Evolutionary conservation across 2,329 filamentous ascomycete genomes (phyloP).

Genomic region (Diaporthe amygdali): DNA sequence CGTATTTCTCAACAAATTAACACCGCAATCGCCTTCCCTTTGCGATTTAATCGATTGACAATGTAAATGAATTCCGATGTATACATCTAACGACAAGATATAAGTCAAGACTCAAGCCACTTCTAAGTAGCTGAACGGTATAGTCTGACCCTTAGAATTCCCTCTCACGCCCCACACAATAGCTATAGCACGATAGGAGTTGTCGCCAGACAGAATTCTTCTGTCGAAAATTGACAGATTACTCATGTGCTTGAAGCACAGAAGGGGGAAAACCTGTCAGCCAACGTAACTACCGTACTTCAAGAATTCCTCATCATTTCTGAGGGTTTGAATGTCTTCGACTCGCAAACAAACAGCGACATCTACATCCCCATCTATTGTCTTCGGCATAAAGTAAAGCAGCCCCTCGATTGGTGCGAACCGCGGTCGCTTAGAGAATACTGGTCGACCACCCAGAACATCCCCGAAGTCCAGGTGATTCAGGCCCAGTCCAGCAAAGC

Average conservation of each 20-base stretch:
- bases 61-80: too few species aligned
- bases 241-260: not conserved
- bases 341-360: slow-evolving; percentile 14
- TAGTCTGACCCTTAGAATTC: not conserved
- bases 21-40: not conserved
- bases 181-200: not conserved
- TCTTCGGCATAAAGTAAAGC: slow-evolving; percentile 22
- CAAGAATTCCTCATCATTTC: not conserved
- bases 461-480: slow-evolving; percentile 10
- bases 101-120: not conserved
- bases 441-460: slow-evolving; percentile 11
- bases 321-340: slow-evolving; percentile 11
- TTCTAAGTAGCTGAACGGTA: not conserved
- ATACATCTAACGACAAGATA: too few species aligned
- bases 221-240: not conserved
- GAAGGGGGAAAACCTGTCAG: not conserved
- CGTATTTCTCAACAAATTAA: too few species aligned
- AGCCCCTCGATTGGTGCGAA: slow-evolving; percentile 12
- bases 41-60: not conserved
- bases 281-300: slow-evolving; percentile 18
- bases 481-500: slow-evolving; percentile 12
- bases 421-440: slow-evolving; percentile 15
- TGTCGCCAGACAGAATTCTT: too few species aligned
- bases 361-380: not conserved
- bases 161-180: not conserved